phyloP scores from a whole-genome alignment of 345 rosid genomes.

The Populus davidiana region DNA sequence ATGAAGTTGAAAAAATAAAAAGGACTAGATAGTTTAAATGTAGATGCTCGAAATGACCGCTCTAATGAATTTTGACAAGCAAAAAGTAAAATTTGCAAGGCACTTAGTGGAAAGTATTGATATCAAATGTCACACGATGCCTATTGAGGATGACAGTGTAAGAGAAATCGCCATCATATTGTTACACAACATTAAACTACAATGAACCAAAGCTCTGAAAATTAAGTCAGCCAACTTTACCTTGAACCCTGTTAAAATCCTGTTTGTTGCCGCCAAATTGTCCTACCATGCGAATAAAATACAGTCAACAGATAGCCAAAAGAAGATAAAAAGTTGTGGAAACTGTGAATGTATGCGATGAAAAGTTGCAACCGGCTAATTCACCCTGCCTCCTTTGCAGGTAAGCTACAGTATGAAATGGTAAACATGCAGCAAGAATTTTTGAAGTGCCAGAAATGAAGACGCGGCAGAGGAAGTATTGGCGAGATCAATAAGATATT shows the following conservation, averaged over 20 bases:
- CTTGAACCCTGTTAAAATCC: conserved; percentile 32
- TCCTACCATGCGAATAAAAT: conserved; percentile 16
- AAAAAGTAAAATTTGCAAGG: too few species aligned
- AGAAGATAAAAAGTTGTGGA: background rate
- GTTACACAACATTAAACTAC: background rate
- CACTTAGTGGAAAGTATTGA: background rate
- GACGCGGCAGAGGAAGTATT: background rate
- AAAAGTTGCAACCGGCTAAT: background rate
- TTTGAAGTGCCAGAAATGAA: background rate
- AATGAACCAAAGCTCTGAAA: background rate
- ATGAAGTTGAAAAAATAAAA: too few species aligned
- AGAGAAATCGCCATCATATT: background rate
- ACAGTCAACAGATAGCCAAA: background rate
- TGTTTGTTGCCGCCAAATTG: conserved; percentile 25
- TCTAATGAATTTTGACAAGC: too few species aligned
- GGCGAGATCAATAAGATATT: background rate
- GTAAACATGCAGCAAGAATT: background rate
- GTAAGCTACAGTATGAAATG: background rate
- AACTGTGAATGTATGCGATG: background rate
- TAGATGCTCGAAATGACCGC: too few species aligned
- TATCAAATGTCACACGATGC: background rate
- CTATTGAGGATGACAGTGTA: background rate
- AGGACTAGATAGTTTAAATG: too few species aligned
- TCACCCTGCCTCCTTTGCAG: background rate
- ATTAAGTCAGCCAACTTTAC: conserved; percentile 11